Percentiles rank a stretch among this genome's conserved stretches.
Conservation (phyloP, 2,329 filamentous ascomycete genomes). For the Aurifilum marmelostoma region DNA sequence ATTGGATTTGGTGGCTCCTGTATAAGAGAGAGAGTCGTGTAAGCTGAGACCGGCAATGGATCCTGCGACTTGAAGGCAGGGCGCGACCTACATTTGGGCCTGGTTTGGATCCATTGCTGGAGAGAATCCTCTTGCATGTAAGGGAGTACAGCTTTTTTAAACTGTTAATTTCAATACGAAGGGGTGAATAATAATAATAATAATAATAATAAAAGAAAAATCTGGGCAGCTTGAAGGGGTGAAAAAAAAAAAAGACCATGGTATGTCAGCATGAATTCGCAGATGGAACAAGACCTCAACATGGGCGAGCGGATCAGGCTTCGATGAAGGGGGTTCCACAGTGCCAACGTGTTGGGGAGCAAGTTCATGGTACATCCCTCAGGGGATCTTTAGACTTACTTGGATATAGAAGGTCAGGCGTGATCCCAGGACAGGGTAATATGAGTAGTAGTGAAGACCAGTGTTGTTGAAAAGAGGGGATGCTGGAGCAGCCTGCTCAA, state of each 20-base stretch:
- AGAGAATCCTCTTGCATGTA: constrained; percentile 34
- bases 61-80: constrained; percentile 43
- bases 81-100: constrained; percentile 53
- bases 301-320: constrained; percentile 31
- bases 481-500: constrained; percentile 28
- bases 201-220: constrained; percentile 36
- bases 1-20: constrained; percentile 53
- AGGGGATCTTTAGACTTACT: constrained; percentile 45
- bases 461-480: constrained; percentile 33
- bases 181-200: not conserved
- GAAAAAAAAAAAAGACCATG: constrained; percentile 30
- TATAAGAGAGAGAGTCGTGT: constrained; percentile 36
- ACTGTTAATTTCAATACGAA: constrained; percentile 34
- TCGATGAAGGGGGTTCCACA: constrained; percentile 36
- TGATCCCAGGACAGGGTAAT: constrained; percentile 35
- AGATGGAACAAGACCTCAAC: constrained; percentile 34
- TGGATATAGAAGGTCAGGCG: constrained; percentile 42
- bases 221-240: constrained; percentile 40
- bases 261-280: constrained; percentile 45
- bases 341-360: constrained; percentile 38
- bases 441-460: constrained; percentile 38
- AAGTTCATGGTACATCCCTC: constrained; percentile 42
- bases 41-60: constrained; percentile 37
- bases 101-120: constrained; percentile 56
- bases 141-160: constrained; percentile 38